phyloP scores from a whole-genome alignment of 164 flowering plant genomes.

The Platanus orientalis region DNA sequence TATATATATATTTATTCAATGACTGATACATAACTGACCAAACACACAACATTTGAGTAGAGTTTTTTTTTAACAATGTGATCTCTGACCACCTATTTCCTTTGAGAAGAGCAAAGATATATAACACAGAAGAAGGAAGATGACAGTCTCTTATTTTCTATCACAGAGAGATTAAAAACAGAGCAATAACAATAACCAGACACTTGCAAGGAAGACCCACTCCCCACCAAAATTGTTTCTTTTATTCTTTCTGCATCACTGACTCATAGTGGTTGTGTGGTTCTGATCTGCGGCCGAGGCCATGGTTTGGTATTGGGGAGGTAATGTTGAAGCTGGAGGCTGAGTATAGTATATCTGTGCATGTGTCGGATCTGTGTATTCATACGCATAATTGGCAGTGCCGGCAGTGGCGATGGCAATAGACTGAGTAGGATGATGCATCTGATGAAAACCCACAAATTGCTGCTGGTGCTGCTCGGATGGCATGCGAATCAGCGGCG shows the following conservation, averaged over 20 bases:
- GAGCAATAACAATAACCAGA: slow-evolving; percentile 33
- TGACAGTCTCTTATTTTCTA: slow-evolving; percentile 51
- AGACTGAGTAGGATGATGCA: slow-evolving; percentile 67
- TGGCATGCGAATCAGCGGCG: slow-evolving; percentile 51
- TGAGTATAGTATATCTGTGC: slow-evolving; percentile 67
- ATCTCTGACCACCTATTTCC: slow-evolving; percentile 26
- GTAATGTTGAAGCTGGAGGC: slow-evolving; percentile 39
- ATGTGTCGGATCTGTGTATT: slow-evolving; percentile 55
- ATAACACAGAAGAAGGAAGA: slow-evolving; percentile 18
- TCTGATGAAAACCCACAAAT: slow-evolving; percentile 56
- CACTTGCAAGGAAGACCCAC: slow-evolving; percentile 11
- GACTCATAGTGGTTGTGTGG: slow-evolving; percentile 42
- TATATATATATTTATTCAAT: slow-evolving; percentile 10
- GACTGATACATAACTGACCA: slow-evolving; percentile 21
- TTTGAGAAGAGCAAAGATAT: slow-evolving; percentile 17
- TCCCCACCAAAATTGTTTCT: slow-evolving; percentile 52
- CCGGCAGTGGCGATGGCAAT: slow-evolving; percentile 36
- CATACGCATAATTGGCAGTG: slow-evolving; percentile 52
- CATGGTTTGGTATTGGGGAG: slow-evolving; percentile 76
- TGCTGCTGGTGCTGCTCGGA: slow-evolving; percentile 57
- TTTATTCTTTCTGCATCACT: slow-evolving; percentile 2
- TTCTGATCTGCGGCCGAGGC: slow-evolving; percentile 47
- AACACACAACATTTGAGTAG: slow-evolving; percentile 15
- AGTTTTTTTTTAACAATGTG: slow-evolving; percentile 32
- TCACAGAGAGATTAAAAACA: slow-evolving; percentile 33